Percentiles rank a stretch among this genome's conserved stretches.
phyloP scores from a whole-genome alignment of 1,284 basidiomycete species.

The Tylopilus sp. region DNA sequence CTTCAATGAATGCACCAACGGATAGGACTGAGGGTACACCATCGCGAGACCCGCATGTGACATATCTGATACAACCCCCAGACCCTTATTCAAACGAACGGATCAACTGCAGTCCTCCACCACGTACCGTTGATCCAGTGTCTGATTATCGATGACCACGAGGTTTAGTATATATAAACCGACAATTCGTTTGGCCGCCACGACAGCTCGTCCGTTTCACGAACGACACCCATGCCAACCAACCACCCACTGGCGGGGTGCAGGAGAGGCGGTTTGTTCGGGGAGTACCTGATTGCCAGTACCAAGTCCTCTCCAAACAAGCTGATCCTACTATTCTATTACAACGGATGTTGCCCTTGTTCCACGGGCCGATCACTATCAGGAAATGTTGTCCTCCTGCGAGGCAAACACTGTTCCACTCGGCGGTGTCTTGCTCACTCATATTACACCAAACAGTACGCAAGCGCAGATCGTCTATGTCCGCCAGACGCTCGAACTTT shows the following conservation, averaged over 20 bases:
- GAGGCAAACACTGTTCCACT: background rate
- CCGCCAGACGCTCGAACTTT: background rate
- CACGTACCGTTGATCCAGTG: background rate
- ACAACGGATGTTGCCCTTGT: no score
- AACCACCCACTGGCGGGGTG: background rate
- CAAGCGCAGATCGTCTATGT: background rate
- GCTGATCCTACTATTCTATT: background rate
- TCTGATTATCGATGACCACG: slow-evolving; percentile 9
- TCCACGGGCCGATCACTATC: background rate
- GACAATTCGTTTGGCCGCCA: background rate
- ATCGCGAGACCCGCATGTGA: background rate
- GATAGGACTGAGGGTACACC: background rate
- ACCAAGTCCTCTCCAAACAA: slow-evolving; percentile 2
- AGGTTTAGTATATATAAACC: background rate
- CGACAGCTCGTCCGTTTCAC: background rate
- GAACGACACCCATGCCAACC: background rate
- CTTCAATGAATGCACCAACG: background rate
- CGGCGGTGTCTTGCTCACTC: no score
- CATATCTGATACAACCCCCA: no score
- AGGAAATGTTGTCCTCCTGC: background rate
- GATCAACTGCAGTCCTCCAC: background rate
- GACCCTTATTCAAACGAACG: background rate
- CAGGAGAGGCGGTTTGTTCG: slow-evolving; percentile 2
- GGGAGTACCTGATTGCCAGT: slow-evolving; percentile 10
- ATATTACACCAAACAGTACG: background rate